These are phyloP conservation scores for Kwoniella mangroviensis DNA, from an alignment of 768 basidiomycete genomes.

Conservation along the genomic window DNA sequence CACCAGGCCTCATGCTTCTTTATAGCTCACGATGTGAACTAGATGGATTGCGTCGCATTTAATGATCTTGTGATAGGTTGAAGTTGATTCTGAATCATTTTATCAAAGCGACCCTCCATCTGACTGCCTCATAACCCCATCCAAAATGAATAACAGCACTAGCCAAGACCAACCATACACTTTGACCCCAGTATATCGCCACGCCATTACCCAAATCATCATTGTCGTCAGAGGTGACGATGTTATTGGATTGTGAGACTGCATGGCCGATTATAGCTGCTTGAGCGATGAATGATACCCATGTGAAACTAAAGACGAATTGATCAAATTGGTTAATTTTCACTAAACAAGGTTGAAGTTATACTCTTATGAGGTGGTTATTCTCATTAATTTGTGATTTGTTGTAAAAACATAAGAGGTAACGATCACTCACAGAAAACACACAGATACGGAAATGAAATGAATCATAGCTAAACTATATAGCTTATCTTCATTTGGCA, in stretches of 20 bases:
- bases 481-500: conserved; percentile 45
- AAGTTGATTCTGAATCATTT: neutral
- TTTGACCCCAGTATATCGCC: conserved; percentile 45
- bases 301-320: conserved; percentile 54
- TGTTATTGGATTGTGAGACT: conserved; percentile 24
- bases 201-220: conserved; percentile 25
- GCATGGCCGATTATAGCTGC: conserved; percentile 46
- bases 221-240: neutral
- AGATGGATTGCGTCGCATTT: too few relatives aligned
- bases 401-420: neutral
- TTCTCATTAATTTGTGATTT: too few relatives aligned
- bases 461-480: conserved; percentile 42
- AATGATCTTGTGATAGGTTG: too few relatives aligned
- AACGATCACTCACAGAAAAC: conserved; percentile 37
- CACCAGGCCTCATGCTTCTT: too few relatives aligned
- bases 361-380: too few relatives aligned
- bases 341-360: too few relatives aligned
- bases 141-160: conserved; percentile 45
- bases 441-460: conserved; percentile 38
- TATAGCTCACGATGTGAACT: too few relatives aligned
- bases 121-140: conserved; percentile 50
- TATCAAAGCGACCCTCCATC: conserved; percentile 36
- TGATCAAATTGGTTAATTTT: too few relatives aligned
- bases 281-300: conserved; percentile 48
- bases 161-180: conserved; percentile 44